Conservation (phyloP, 306 rosid species). For the Betula pendula region DNA sequence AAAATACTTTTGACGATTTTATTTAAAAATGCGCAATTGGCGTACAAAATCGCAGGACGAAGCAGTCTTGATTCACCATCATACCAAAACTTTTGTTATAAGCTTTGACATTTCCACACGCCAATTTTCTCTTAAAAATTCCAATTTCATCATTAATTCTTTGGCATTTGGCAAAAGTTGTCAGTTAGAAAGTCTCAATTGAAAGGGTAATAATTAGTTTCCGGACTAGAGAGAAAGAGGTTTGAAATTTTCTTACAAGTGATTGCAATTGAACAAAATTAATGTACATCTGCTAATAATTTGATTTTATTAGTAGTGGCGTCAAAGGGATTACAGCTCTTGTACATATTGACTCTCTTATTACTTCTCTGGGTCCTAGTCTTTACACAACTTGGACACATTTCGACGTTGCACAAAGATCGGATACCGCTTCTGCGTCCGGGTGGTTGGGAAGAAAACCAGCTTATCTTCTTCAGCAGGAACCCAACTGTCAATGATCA, state of each 20-base stretch:
- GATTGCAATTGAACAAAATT: neutral
- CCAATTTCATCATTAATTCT: no score
- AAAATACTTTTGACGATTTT: no score
- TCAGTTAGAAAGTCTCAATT: neutral
- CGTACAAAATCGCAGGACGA: no score
- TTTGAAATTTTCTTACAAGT: no score
- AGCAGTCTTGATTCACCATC: no score
- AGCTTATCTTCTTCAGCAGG: constrained; percentile 93
- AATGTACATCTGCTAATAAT: neutral
- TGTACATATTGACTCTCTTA: neutral
- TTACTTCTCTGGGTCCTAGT: neutral
- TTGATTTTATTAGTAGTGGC: neutral
- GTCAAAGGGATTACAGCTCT: neutral
- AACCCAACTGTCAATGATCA: constrained; percentile 60
- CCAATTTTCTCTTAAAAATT: no score
- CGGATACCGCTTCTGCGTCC: constrained; percentile 91
- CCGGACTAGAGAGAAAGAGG: no score
- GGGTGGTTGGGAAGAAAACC: constrained; percentile 92
- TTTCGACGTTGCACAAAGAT: constrained; percentile 57
- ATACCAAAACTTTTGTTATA: no score
- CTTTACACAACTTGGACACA: constrained; percentile 10
- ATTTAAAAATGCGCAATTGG: no score
- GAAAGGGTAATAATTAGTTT: no score
- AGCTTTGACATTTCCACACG: no score
- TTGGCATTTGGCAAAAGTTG: no score